phyloP scores from a whole-genome alignment of 2,329 filamentous ascomycete genomes.

The Clathrospora elynae region DNA sequence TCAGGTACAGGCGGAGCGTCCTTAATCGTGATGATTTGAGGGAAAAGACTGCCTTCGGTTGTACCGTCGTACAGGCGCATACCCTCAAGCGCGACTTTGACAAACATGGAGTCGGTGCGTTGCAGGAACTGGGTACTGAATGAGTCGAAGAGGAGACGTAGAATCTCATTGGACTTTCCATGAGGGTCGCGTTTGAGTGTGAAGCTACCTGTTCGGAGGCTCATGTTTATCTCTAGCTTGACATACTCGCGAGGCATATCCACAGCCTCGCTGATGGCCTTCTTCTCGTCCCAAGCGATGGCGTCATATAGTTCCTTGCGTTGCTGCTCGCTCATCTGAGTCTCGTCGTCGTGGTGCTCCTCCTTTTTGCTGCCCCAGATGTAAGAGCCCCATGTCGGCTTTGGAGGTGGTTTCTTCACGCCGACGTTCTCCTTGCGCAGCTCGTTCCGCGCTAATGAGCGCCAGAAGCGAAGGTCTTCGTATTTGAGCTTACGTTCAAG shows the following conservation, averaged over 20 bases:
- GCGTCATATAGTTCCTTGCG: slow-evolving; percentile 95
- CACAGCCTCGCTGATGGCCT: slow-evolving; percentile 82
- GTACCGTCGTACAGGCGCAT: slow-evolving; percentile 95
- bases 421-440: slow-evolving; percentile 93
- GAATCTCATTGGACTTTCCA: slow-evolving; percentile 75
- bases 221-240: slow-evolving; percentile 90
- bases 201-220: slow-evolving; percentile 94
- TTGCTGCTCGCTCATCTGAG: slow-evolving; percentile 91
- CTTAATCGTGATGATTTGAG: slow-evolving; percentile 95
- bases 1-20: slow-evolving; percentile 69
- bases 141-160: slow-evolving; percentile 91
- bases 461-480: slow-evolving; percentile 96
- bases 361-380: slow-evolving; percentile 72
- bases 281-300: slow-evolving; percentile 98
- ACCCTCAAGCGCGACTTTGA: slow-evolving; percentile 87
- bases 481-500: slow-evolving; percentile 90
- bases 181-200: slow-evolving; percentile 86
- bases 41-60: slow-evolving; percentile 85
- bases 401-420: slow-evolving; percentile 74
- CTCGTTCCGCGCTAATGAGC: slow-evolving; percentile 90
- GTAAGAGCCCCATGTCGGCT: slow-evolving; percentile 91
- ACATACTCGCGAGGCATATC: slow-evolving; percentile 89
- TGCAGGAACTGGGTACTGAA: slow-evolving; percentile 91
- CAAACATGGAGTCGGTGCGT: slow-evolving; percentile 85
- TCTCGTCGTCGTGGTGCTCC: slow-evolving; percentile 72